phyloP scores from a whole-genome alignment of 129 eudicot species.

The Deinandra increscens region DNA sequence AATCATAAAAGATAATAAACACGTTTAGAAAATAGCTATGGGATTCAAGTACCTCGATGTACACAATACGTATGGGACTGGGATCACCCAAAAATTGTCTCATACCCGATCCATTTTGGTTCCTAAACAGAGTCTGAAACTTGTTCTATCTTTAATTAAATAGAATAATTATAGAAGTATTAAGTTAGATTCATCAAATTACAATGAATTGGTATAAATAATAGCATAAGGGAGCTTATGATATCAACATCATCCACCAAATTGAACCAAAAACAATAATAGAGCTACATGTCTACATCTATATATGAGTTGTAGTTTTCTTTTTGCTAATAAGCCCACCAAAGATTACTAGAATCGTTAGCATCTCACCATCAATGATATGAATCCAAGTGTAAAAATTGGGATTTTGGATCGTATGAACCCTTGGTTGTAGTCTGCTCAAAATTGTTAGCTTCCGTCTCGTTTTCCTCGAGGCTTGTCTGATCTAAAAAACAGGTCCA shows the following conservation, averaged over 20 bases:
- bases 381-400: conserved; percentile 74
- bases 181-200: conserved; percentile 21
- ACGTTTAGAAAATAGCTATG: too few relatives aligned
- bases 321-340: conserved; percentile 26
- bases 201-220: too few relatives aligned
- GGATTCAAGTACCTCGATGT: too few relatives aligned
- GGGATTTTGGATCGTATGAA: conserved; percentile 64
- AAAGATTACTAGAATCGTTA: conserved; percentile 23
- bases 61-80: too few relatives aligned
- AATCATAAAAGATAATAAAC: too few relatives aligned
- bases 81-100: too few relatives aligned
- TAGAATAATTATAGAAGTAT: conserved; percentile 34
- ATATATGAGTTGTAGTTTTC: conserved; percentile 22
- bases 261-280: conserved; percentile 5
- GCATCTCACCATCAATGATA: conserved; percentile 40
- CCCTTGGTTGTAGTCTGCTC: conserved; percentile 57
- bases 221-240: conserved; percentile 7
- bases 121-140: conserved; percentile 19
- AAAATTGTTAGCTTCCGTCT: conserved; percentile 61
- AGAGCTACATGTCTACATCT: conserved; percentile 12
- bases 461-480: conserved; percentile 69
- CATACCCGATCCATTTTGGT: too few relatives aligned
- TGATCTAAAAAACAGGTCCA: conserved; percentile 78
- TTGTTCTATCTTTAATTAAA: conserved; percentile 23
- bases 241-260: conserved; percentile 1